Conservation (phyloP, 169 alveolate species). For the Plasmodium gaboni region DNA sequence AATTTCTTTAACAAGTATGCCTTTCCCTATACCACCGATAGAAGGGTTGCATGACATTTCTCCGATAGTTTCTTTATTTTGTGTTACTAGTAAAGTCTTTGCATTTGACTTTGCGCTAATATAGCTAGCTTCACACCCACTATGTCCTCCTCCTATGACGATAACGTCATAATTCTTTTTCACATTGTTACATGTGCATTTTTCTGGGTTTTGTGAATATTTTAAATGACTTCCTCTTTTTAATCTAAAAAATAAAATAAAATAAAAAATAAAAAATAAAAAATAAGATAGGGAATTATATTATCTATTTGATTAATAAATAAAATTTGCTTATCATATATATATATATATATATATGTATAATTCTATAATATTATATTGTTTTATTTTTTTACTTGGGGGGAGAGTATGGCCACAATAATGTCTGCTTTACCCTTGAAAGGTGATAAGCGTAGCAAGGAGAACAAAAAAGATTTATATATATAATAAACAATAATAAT, state of each 20-base stretch:
- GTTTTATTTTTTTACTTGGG: too few relatives aligned
- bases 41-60: constrained; percentile 93
- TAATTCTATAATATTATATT: too few relatives aligned
- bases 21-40: constrained; percentile 96
- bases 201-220: constrained; percentile 3
- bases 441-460: too few relatives aligned
- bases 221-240: constrained; percentile 8
- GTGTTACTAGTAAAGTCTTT: constrained; percentile 89
- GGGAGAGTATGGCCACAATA: too few relatives aligned
- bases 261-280: too few relatives aligned
- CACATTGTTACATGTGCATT: constrained; percentile 16
- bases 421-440: too few relatives aligned
- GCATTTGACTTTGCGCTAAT: constrained; percentile 94
- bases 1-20: constrained; percentile 92
- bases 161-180: constrained; percentile 84
- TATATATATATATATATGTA: too few relatives aligned
- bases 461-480: too few relatives aligned
- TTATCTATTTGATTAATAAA: too few relatives aligned
- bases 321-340: too few relatives aligned
- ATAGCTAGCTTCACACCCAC: constrained; percentile 95
- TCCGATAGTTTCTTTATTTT: constrained; percentile 86
- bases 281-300: too few relatives aligned
- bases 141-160: constrained; percentile 96
- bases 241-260: not conserved
- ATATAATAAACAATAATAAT: too few relatives aligned